phyloP scores from a whole-genome alignment of 2,329 filamentous ascomycete genomes.

The Chaetomium olivaceum region DNA sequence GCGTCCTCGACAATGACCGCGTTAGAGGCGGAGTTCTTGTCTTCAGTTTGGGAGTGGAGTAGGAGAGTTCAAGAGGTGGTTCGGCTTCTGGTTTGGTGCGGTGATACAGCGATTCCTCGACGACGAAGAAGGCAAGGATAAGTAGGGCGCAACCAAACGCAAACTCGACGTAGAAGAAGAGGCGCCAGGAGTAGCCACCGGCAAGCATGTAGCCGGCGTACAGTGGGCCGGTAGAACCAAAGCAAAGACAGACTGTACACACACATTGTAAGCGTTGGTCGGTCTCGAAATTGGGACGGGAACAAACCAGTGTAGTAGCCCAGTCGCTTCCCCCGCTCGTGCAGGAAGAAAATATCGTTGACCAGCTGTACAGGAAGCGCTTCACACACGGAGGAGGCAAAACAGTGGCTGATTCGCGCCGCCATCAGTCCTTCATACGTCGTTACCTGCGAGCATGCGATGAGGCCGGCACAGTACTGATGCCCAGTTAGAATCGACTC shows the following conservation, averaged over 20 bases:
- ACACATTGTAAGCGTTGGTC: not conserved
- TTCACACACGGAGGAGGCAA: conserved; percentile 43
- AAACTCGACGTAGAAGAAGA: conserved; percentile 60
- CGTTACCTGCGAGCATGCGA: conserved; percentile 39
- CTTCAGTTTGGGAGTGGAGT: conserved; percentile 16
- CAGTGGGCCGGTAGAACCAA: conserved; percentile 54
- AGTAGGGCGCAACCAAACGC: conserved; percentile 44
- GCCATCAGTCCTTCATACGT: conserved; percentile 40
- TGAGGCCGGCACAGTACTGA: conserved; percentile 42
- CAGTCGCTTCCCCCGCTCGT: conserved; percentile 50
- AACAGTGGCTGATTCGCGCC: conserved; percentile 39
- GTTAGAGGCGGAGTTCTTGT: conserved; percentile 15
- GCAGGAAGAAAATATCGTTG: conserved; percentile 45
- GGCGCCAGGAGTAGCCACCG: conserved; percentile 57
- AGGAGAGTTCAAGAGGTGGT: conserved; percentile 2
- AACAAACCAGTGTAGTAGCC: conserved; percentile 55
- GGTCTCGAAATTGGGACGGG: not conserved
- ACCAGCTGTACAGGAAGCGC: conserved; percentile 44
- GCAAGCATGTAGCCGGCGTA: conserved; percentile 61
- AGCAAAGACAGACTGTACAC: conserved; percentile 51
- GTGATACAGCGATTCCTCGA: conserved; percentile 32
- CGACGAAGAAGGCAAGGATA: conserved; percentile 32
- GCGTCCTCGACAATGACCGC: conserved; percentile 2
- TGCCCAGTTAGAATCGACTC: not conserved
- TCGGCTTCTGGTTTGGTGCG: conserved; percentile 19